Evolutionary conservation across 192 early-diverging fungal species (phyloP).

Genomic region (Coemansia sp.): DNA sequence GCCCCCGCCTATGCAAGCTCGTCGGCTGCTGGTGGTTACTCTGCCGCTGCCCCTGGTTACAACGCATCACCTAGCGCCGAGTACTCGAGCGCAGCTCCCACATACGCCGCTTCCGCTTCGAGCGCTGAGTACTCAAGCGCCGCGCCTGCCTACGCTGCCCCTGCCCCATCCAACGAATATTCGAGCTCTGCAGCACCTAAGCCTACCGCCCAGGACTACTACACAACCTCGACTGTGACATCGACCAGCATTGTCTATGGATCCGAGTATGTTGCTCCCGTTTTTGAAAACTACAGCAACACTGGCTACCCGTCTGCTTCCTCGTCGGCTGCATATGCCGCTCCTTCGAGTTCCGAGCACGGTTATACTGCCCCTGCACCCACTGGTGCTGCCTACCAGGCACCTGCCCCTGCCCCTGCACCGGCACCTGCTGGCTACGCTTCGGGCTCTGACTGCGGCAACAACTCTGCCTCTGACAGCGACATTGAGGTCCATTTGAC

Average conservation of each 20-base stretch:
- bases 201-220: constrained; percentile 14
- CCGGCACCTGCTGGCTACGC: neutral
- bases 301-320: constrained; percentile 4
- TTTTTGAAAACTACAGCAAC: neutral
- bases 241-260: constrained; percentile 34
- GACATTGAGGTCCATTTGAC: constrained; percentile 11
- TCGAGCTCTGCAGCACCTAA: constrained; percentile 9
- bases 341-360: neutral
- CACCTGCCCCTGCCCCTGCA: constrained; percentile 3
- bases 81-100: constrained; percentile 1
- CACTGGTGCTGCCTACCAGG: neutral
- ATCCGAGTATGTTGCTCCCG: constrained; percentile 4
- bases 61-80: neutral
- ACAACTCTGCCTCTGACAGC: neutral
- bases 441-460: neutral
- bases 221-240: constrained; percentile 17
- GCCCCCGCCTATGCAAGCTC: constrained; percentile 9
- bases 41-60: neutral
- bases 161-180: neutral
- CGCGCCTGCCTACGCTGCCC: constrained; percentile 1
- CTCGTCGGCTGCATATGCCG: neutral
- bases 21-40: neutral
- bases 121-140: neutral
- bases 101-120: constrained; percentile 5
- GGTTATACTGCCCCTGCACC: constrained; percentile 1